phyloP scores from a whole-genome alignment of 805 yeast genomes.

The Metschnikowia cubensis region DNA sequence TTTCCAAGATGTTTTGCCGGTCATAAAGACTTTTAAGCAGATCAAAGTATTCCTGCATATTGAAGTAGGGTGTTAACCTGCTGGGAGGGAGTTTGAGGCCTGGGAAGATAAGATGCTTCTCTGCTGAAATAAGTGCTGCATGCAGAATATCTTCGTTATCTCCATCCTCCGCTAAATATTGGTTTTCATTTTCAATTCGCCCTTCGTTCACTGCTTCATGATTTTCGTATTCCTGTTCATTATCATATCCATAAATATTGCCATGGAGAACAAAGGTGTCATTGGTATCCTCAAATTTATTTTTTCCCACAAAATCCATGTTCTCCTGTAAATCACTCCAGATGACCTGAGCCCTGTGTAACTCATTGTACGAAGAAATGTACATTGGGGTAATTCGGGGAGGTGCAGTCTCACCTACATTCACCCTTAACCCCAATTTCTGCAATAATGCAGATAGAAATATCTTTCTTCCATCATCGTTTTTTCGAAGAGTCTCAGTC shows the following conservation, averaged over 20 bases:
- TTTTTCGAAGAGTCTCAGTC: conserved; percentile 30
- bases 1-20: conserved; percentile 19
- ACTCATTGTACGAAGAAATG: conserved; percentile 41
- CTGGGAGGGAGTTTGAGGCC: conserved; percentile 45
- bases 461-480: conserved; percentile 46
- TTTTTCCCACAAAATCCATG: conserved; percentile 28
- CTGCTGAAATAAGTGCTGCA: conserved; percentile 23
- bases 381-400: conserved; percentile 71
- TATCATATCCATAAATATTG: conserved; percentile 22
- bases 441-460: conserved; percentile 57
- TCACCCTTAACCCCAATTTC: conserved; percentile 68
- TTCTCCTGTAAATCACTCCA: conserved; percentile 35
- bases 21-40: conserved; percentile 34
- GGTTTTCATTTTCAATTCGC: too few species aligned
- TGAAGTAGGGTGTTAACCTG: conserved; percentile 68
- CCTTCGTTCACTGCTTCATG: too few species aligned
- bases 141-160: conserved; percentile 9
- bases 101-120: conserved; percentile 51
- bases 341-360: conserved; percentile 29
- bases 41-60: conserved; percentile 52
- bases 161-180: too few species aligned
- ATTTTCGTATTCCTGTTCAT: conserved; percentile 12
- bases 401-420: conserved; percentile 40
- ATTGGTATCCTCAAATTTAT: conserved; percentile 45
- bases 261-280: conserved; percentile 55